Percentiles rank a stretch among this genome's conserved stretches.
Evolutionary conservation across 768 basidiomycete genomes (phyloP).

Genomic region (Trametes punicea): DNA sequence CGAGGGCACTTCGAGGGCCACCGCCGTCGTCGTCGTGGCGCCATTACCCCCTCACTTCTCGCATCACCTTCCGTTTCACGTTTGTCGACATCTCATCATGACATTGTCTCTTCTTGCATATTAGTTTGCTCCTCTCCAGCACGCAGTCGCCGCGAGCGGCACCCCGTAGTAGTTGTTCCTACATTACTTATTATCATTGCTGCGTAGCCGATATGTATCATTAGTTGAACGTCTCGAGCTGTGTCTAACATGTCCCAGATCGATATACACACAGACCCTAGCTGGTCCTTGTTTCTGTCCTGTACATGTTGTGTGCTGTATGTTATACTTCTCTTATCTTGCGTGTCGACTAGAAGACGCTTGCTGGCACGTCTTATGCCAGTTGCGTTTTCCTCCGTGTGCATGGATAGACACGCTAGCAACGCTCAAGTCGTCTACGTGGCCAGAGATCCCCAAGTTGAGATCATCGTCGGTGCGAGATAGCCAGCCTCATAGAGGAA

Average conservation of each 20-base stretch:
- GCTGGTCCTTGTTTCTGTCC: not conserved
- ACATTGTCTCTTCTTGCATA: not conserved
- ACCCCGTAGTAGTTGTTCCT: not conserved
- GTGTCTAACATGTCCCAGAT: too few relatives aligned
- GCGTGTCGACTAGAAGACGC: not conserved
- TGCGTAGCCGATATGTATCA: slow-evolving; percentile 18
- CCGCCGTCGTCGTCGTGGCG: not conserved
- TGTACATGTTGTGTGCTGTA: not conserved
- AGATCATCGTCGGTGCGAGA: too few relatives aligned
- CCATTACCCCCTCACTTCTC: not conserved
- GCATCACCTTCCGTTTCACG: not conserved
- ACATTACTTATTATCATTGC: too few relatives aligned
- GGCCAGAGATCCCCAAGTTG: too few relatives aligned
- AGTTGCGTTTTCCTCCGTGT: not conserved
- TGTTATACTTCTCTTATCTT: not conserved
- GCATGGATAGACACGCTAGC: not conserved
- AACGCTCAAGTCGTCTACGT: too few relatives aligned
- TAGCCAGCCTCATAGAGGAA: too few relatives aligned
- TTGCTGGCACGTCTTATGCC: not conserved
- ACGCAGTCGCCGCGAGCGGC: not conserved
- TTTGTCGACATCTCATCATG: not conserved
- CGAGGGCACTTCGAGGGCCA: slow-evolving; percentile 12
- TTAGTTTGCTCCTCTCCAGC: not conserved
- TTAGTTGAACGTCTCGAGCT: not conserved
- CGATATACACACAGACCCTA: too few relatives aligned